Base-by-base conservation (phyloP, 441 rosid species). In the Arabidopsis lyrata region DNA sequence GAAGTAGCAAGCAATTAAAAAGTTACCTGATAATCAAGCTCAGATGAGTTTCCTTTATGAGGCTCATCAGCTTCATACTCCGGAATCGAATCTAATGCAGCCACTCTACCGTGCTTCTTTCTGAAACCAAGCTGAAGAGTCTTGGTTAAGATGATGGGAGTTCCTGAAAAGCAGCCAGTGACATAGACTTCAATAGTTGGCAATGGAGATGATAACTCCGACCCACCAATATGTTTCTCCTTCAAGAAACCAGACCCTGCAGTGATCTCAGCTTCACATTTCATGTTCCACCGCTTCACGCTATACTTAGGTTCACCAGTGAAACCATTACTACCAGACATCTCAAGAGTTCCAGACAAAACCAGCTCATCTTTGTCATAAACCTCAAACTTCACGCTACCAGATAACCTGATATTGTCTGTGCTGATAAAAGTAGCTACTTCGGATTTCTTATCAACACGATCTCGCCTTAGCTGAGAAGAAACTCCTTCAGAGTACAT, bases 351-450 rank as follows among this genome's bases (percentile, higher is more conserved):
- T 54, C 91, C 94, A 50, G 83, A 85, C 41, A 89, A 77, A 78
- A 89, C 70, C 45, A 85, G 76, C 44, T 76, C 73, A 24, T 87
- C 84, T 78, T 70, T 67, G 63, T 87, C 81, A 24, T 80, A 84
- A 24, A 84, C 86, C 83, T 89, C 91, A 44, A 87, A 87, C 81
- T 84, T 84, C 24, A 87, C 84, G 65, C 83, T 75, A 68, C 90
- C 89, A 5, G 87, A 83, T 39, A 78, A 79, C 71, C 85, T 82
- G 71, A 83, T 81, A 54, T 86, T 79, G 47, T 85, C 88, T 0
- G 94, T 89, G 79, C 91, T 85, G 50, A 89, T 84, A 48, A 79
- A 89, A n/a, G 85, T 89, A 70, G 84, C 90, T 62, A 78, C 91
- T 57, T 84, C 91, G 0, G 88, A 82, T 79, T 77, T 83, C 83